Conservation (phyloP, 352 stramenopile species). For the Phytophthora pistaciae region DNA sequence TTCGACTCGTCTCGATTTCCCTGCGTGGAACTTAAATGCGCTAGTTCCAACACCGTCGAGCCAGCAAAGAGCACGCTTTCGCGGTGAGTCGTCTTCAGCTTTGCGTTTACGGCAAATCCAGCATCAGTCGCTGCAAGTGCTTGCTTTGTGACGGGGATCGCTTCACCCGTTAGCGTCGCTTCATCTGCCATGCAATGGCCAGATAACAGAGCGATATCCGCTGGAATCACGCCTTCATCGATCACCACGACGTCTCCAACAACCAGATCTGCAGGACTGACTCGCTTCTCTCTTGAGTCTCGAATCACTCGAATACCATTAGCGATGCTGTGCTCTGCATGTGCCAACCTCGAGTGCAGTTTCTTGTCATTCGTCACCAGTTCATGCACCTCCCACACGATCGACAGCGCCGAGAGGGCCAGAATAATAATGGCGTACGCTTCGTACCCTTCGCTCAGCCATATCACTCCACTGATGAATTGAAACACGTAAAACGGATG, state of each 20-base stretch:
- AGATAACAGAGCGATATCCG: slow-evolving; percentile 68
- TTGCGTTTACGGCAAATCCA: slow-evolving; percentile 35
- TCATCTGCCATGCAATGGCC: slow-evolving; percentile 81
- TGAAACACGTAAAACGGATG: slow-evolving; percentile 89
- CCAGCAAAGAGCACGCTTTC: slow-evolving; percentile 70
- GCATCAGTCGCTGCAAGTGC: slow-evolving; percentile 9
- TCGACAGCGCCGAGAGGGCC: slow-evolving; percentile 69
- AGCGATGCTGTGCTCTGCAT: slow-evolving; percentile 64
- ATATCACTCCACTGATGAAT: slow-evolving; percentile 69
- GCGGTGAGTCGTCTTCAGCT: slow-evolving; percentile 53
- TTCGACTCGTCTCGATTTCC: slow-evolving; percentile 38
- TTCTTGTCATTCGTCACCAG: slow-evolving; percentile 72
- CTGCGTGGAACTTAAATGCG: slow-evolving; percentile 31
- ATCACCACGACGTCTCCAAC: slow-evolving; percentile 78
- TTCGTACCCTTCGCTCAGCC: slow-evolving; percentile 73
- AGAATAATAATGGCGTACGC: slow-evolving; percentile 77
- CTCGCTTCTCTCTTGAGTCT: slow-evolving; percentile 50
- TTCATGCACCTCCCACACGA: slow-evolving; percentile 74
- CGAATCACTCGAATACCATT: slow-evolving; percentile 67
- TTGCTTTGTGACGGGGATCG: slow-evolving; percentile 85
- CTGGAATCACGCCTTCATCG: slow-evolving; percentile 67
- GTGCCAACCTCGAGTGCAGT: slow-evolving; percentile 61
- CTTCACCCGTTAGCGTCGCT: slow-evolving; percentile 81
- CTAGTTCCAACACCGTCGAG: slow-evolving; percentile 58
- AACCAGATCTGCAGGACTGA: slow-evolving; percentile 62